phyloP scores from a whole-genome alignment of 208 protist genomes.

The Sergeia podlipaevii region DNA sequence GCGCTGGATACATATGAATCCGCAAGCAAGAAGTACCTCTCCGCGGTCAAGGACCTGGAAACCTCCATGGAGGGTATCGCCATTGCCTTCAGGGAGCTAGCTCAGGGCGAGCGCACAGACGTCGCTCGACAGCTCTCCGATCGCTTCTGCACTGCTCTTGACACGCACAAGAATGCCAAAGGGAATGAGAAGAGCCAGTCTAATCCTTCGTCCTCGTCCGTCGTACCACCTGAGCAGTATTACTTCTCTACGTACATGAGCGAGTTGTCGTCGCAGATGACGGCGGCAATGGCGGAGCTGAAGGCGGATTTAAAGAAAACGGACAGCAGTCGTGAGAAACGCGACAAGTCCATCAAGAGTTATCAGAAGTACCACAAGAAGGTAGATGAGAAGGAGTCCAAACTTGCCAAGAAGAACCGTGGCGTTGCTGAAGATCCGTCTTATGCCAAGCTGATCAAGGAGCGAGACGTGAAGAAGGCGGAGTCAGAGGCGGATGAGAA shows the following conservation, averaged over 20 bases:
- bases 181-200: slow-evolving; percentile 3
- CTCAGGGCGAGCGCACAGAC: slow-evolving; percentile 29
- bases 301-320: slow-evolving; percentile 15
- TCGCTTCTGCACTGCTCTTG: slow-evolving; percentile 36
- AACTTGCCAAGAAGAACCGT: slow-evolving; percentile 67
- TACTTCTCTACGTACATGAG: slow-evolving; percentile 43
- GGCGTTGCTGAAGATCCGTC: slow-evolving; percentile 36
- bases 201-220: neutral
- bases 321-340: slow-evolving; percentile 9
- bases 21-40: slow-evolving; percentile 50
- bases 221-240: slow-evolving; percentile 14
- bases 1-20: slow-evolving; percentile 43
- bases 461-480: slow-evolving; percentile 28
- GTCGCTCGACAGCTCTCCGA: slow-evolving; percentile 16
- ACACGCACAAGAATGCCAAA: slow-evolving; percentile 27
- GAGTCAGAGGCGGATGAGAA: slow-evolving; percentile 22
- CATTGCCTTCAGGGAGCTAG: slow-evolving; percentile 49
- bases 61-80: slow-evolving; percentile 39
- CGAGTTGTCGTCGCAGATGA: slow-evolving; percentile 50
- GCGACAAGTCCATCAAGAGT: slow-evolving; percentile 21
- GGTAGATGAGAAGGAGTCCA: slow-evolving; percentile 32
- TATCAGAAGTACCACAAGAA: slow-evolving; percentile 31
- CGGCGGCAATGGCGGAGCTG: slow-evolving; percentile 22
- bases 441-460: slow-evolving; percentile 29
- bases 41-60: slow-evolving; percentile 53